phyloP scores from a whole-genome alignment of 306 rosid species.

The Senna tora region DNA sequence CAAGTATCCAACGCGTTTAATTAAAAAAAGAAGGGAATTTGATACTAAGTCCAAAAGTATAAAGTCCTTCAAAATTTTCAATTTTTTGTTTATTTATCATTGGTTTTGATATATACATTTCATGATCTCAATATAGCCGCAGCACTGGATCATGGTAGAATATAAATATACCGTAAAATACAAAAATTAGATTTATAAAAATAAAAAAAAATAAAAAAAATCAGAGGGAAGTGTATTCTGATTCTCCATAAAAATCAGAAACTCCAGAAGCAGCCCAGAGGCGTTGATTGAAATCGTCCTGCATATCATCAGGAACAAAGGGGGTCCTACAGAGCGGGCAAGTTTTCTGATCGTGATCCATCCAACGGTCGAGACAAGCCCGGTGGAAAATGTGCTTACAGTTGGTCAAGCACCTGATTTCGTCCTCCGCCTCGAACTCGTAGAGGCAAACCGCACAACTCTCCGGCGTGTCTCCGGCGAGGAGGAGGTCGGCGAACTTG shows the following conservation, averaged over 20 bases:
- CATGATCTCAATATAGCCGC: constrained; percentile 14
- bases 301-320: constrained; percentile 63
- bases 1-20: neutral
- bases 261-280: constrained; percentile 69
- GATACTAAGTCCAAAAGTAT: too few species aligned
- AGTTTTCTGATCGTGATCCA: constrained; percentile 88
- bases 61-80: constrained; percentile 7
- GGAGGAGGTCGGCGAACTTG: constrained; percentile 46
- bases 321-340: constrained; percentile 88
- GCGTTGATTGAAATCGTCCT: constrained; percentile 66
- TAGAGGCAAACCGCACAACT: constrained; percentile 80
- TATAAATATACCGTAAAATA: constrained; percentile 1
- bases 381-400: constrained; percentile 89
- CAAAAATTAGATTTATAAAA: too few species aligned
- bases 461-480: constrained; percentile 40
- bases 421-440: constrained; percentile 70
- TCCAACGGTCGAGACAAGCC: constrained; percentile 90
- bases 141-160: neutral
- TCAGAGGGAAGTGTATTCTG: constrained; percentile 47
- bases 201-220: neutral
- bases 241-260: constrained; percentile 48
- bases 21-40: neutral
- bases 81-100: neutral
- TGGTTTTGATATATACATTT: constrained; percentile 40
- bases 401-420: constrained; percentile 76